Percentiles rank a stretch among this genome's conserved stretches.
These are phyloP conservation scores for Euphrasia arctica DNA, from an alignment of 305 asterid genomes.

Conservation along the genomic window DNA sequence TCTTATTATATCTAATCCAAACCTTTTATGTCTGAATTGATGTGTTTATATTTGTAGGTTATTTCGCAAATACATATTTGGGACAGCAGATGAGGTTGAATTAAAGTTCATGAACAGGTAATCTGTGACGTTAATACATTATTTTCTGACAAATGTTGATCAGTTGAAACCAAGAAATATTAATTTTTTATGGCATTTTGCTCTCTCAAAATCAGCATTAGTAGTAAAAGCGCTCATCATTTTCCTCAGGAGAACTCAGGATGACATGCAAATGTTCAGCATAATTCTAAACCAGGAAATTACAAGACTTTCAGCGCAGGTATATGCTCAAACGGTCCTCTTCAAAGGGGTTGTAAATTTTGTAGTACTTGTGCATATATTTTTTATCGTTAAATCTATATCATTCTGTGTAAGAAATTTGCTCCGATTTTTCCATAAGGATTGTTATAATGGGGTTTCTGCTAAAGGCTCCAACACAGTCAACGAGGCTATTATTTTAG, in stretches of 20 bases:
- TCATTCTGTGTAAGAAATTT: not conserved
- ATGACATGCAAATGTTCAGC: conserved; percentile 53
- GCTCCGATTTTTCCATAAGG: not conserved
- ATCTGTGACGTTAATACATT: conserved; percentile 3
- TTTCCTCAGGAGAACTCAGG: conserved; percentile 47
- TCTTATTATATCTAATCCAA: too few species aligned
- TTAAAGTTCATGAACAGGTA: conserved; percentile 62
- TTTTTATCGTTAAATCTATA: not conserved
- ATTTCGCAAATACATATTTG: conserved; percentile 55
- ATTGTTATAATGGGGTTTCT: not conserved
- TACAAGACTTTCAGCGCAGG: conserved; percentile 52
- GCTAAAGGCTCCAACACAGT: not conserved
- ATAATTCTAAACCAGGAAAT: conserved; percentile 56
- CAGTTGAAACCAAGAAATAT: not conserved
- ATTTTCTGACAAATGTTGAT: not conserved
- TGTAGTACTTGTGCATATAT: not conserved
- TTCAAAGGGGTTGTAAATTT: not conserved
- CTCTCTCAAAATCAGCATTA: not conserved
- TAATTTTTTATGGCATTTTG: not conserved
- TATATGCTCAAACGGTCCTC: conserved; percentile 22
- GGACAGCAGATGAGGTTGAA: conserved; percentile 61
- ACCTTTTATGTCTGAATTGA: not conserved
- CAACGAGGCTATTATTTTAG: not conserved
- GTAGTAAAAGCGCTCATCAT: conserved; percentile 8
- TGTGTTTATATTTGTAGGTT: conserved; percentile 32